Evolutionary conservation across 768 basidiomycete species (phyloP).

Genomic region (Pulveroboletus sp.): DNA sequence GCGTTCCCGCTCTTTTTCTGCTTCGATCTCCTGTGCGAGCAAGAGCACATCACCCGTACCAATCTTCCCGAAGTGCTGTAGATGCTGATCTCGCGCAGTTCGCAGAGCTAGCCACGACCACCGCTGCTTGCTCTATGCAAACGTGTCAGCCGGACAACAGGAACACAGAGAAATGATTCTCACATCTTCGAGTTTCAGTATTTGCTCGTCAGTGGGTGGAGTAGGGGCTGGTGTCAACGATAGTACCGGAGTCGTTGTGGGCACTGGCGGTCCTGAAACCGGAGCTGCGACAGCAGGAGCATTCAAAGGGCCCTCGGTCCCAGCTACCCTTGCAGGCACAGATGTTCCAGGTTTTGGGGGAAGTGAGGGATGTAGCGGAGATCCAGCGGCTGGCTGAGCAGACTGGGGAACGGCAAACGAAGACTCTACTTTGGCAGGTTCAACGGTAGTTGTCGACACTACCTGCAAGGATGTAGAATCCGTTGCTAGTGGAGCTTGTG

Average conservation of each 20-base stretch:
- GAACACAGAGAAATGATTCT: background rate
- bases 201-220: slow-evolving; percentile 43
- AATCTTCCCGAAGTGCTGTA: slow-evolving; percentile 79
- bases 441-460: slow-evolving; percentile 2
- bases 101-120: slow-evolving; percentile 81
- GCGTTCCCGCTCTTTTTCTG: slow-evolving; percentile 34
- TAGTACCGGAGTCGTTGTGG: slow-evolving; percentile 14
- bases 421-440: slow-evolving; percentile 21
- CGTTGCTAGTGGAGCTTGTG: slow-evolving; percentile 14
- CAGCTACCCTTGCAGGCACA: slow-evolving; percentile 27
- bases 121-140: slow-evolving; percentile 63
- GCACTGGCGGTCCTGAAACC: slow-evolving; percentile 6
- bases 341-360: slow-evolving; percentile 62
- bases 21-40: slow-evolving; percentile 35
- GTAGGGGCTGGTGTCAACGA: slow-evolving; percentile 23
- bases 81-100: slow-evolving; percentile 63
- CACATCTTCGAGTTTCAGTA: slow-evolving; percentile 62
- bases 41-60: slow-evolving; percentile 68
- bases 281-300: slow-evolving; percentile 8
- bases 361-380: slow-evolving; percentile 62
- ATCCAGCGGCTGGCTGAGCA: slow-evolving; percentile 23
- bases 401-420: background rate
- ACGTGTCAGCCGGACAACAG: slow-evolving; percentile 10
- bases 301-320: slow-evolving; percentile 31
- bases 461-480: slow-evolving; percentile 23